Base-by-base conservation (phyloP, 139 green algal genomes). In the Coelastrella sp. region DNA sequence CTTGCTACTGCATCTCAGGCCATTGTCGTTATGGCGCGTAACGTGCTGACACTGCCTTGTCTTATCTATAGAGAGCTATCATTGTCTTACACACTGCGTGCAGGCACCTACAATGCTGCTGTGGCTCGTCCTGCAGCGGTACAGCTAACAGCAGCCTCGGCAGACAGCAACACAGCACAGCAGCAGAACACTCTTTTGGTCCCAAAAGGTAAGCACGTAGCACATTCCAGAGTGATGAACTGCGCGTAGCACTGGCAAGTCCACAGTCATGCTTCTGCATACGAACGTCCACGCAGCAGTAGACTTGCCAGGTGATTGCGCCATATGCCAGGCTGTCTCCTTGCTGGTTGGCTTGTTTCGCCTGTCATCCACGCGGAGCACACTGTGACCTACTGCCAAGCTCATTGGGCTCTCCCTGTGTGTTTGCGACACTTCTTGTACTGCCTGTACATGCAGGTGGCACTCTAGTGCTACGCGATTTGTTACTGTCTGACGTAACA, bases 401-500 rank as follows among this genome's bases (percentile, higher is more conserved):
- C 61, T 71, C 32, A 47, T 47, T 47, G 32, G 32, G 32, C 32
- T 47, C 32, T 47, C 32, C 32, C 32, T 47, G 32, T 47, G 32
- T 47, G 61, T 71, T 71, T 10, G 8, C 11, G 61, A 71, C 11
- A 19, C 61, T 19, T 10, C 8, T 0, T 71, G 61, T 71, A 71
- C 11, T 71, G 61, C 11, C 11, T 19, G 8, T 19, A 19, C 10
- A 19, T 56, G 10, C 79, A 85, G 79, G 79, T 47, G 19, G 56
- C n/a, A 85, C 13, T 16, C 16, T 85, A 57, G 5, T 85, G 16
- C 57, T 85, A 57, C 79, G 71, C 3, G 79, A 65, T 11, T 20
- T 85, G 16, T 22, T 85, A 22, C n/a, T 85, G 79, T 32, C n/a
- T 4, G n/a, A 85, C 47, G 79, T 71, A n/a, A 47, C 57, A 54